Evolutionary conservation across 176 grass and related monocot genomes (phyloP), one percentile per base, ranked within the genome.

Genomic region (Oryza rufipogon): DNA sequence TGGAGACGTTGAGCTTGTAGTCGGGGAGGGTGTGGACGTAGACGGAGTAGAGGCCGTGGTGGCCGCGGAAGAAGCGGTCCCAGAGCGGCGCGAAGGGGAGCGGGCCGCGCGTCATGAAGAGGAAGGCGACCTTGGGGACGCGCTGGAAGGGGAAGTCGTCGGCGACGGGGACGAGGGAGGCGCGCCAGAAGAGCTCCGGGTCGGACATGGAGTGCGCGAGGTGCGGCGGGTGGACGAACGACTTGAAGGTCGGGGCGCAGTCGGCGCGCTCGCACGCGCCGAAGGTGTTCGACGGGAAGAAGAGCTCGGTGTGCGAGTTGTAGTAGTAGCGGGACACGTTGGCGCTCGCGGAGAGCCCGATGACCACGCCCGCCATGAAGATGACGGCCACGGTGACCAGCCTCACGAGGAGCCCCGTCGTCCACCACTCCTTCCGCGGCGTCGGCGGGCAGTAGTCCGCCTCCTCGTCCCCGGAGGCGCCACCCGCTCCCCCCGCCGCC

Each of bases 71-170:
- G 86, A 96, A 96, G 17, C 76, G 56, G 3, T 96, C 94, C 94
- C 94, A 96, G 12, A 96, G 78, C 20, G 91, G 91, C 0, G 77
- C 73, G 28, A 96, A 96, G 0, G 91, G 94, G 20, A 96, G 74
- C 0, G 94, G 91, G 0, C 94, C 94, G 0, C 94, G 33, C 2
- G 94, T 89, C 94, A 96, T 96, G 83, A 96, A 96, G 76, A 96
- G 74, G 88, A 93, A 93, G 25, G 94, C 94, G 30, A 96, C 94
- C 86, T 96, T 96, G 20, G 94, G 94, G 17, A 93, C 94, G 9
- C 94, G 68, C 69, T 91, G 83, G 70, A 96, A 96, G 0, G 94
- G 94, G 33, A 88, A 96, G 17, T 96, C 94, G 16, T 92, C 88
- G 10, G 90, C 74, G 17, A 11, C 80, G 4, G 94, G 94, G 44